Evolutionary conservation across 2,329 filamentous ascomycete species (phyloP).

Genomic region (Sodiomyces alkalinus): DNA sequence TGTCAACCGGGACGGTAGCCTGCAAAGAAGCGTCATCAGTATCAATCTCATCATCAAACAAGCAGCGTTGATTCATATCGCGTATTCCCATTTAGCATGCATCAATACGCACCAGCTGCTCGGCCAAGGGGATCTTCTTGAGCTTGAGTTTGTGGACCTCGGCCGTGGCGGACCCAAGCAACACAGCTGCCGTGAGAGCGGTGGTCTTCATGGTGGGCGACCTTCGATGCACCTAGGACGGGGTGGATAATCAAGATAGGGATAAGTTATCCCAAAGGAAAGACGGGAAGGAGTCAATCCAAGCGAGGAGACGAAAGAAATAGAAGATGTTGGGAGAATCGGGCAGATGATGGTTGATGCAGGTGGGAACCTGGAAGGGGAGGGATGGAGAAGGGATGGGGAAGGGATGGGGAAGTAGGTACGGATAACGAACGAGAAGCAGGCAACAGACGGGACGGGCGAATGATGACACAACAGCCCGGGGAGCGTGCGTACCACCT

Average conservation of each 20-base stretch:
- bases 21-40: conserved; percentile 18
- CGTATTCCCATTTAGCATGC: neutral
- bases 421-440: neutral
- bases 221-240: too few species aligned
- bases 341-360: neutral
- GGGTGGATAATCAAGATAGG: too few species aligned
- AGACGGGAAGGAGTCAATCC: too few species aligned
- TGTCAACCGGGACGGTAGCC: conserved; percentile 64
- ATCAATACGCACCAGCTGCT: conserved; percentile 64
- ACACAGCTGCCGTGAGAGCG: conserved; percentile 62
- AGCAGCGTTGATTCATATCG: neutral
- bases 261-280: too few species aligned
- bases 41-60: too few species aligned
- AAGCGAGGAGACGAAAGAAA: neutral
- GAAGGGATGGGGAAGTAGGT: neutral
- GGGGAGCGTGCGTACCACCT: too few species aligned
- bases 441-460: conserved; percentile 1
- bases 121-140: conserved; percentile 83
- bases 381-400: neutral
- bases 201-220: conserved; percentile 66
- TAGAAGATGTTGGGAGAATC: neutral
- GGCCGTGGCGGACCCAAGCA: conserved; percentile 71
- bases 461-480: too few species aligned
- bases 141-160: conserved; percentile 94
- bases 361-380: conserved; percentile 1